Conservation (phyloP, 2,329 filamentous ascomycete species). For the Aphanoascus verrucosus region DNA sequence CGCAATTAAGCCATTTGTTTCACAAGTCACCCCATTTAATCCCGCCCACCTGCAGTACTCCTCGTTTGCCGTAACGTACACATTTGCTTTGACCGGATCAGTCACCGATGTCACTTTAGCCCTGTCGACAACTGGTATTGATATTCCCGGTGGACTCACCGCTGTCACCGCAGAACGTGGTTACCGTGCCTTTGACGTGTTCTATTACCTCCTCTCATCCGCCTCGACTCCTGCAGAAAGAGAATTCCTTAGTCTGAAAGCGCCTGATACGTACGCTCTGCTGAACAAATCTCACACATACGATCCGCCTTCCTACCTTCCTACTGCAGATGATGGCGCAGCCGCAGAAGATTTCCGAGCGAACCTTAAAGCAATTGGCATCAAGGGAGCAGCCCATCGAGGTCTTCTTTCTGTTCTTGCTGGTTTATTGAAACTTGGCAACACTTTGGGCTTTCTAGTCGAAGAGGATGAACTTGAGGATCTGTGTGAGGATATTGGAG, state of each 20-base stretch:
- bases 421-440: constrained; percentile 80
- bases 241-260: constrained; percentile 73
- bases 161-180: constrained; percentile 69
- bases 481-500: constrained; percentile 80
- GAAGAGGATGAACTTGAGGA: constrained; percentile 77
- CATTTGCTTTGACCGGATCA: constrained; percentile 68
- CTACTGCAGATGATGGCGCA: constrained; percentile 83
- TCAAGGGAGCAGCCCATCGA: constrained; percentile 73
- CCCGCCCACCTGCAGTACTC: constrained; percentile 72
- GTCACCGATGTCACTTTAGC: constrained; percentile 65
- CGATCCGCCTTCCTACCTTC: constrained; percentile 73
- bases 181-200: constrained; percentile 90
- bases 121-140: constrained; percentile 76
- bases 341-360: constrained; percentile 86
- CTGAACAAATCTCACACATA: constrained; percentile 78
- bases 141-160: constrained; percentile 69
- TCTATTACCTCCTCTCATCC: constrained; percentile 92
- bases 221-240: constrained; percentile 79
- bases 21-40: constrained; percentile 79
- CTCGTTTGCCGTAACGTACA: constrained; percentile 69
- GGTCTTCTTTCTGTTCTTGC: constrained; percentile 78
- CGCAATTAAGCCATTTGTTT: constrained; percentile 73
- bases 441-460: constrained; percentile 73
- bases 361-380: constrained; percentile 80
- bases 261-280: constrained; percentile 64